Evolutionary conservation across 192 early-diverging fungal genomes (phyloP), one percentile per base, ranked within the genome.

Genomic region (Chytriomyces hyalinus): DNA sequence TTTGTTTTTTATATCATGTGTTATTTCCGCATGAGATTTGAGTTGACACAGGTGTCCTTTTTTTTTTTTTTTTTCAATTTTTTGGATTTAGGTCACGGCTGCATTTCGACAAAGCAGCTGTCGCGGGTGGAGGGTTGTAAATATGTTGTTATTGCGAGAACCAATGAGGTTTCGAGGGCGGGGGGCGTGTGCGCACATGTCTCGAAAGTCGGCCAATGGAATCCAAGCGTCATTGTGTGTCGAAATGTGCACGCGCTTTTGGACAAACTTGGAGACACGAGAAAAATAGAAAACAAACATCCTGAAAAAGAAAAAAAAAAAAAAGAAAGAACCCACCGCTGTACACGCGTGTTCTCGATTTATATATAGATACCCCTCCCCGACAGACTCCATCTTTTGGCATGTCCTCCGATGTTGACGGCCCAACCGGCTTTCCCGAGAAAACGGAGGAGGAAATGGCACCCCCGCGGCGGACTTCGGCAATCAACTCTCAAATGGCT

Each of bases 401-500:
- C 36, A 36, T 36, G 36, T 36, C 36, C 36, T 36, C 36, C 36
- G 36, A 36, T 2, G 36, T 36, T 36, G 36, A 36, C 36, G 36
- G 36, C 36, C 36, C 36, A 36, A 36, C 36, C 36, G 36, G 36
- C 36, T 2, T 36, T 36, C 36, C 36, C 36, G 36, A 36, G 36
- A 36, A 36, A 36, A 36, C 36, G 36, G 36, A 36, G 36, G 36
- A 36, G 36, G 36, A 36, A 36, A 36, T 36, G 36, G 36, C 36
- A 36, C 36, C 53, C 13, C 53, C 53, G 13, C 53, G 53, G 13
- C 53, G 53, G 13, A 57, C 53, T 57, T n/a, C 15, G 15, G 53
- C 53, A 13, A 57, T 57, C 13, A 57, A n/a, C 53, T 57, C 53
- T 57, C 53, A 57, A 57, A 15, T 67, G 66, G 45, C 22, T 17